Evolutionary conservation across 768 basidiomycete genomes (phyloP), one percentile per base, ranked within the genome.

Genomic region (Tricholoma terreum): DNA sequence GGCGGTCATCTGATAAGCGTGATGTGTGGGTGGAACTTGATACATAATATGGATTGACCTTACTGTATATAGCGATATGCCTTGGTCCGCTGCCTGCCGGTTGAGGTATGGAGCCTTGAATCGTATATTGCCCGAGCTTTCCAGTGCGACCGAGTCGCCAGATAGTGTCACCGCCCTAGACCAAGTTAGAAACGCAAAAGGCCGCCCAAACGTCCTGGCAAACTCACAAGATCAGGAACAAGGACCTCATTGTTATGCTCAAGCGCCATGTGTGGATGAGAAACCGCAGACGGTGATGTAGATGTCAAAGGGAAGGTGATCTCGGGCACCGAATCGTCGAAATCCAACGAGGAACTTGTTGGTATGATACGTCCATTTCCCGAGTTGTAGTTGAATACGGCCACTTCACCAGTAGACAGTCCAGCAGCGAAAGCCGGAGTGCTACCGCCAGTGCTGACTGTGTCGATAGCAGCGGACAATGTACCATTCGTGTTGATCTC

Each of bases 201-300:
- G 12, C 27, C 15, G 11, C 14, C 8, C 22, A 51, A 17, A 34
- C 3, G 11, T 6, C 30, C 34, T 17, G n/a, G 11, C 9, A 17
- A 21, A 64, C 76, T 52, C 54, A 83, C 84, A 57, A 87, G 73
- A 68, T 86, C 86, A 10, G 85, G 78, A 12, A 87, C 74, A 59
- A 88, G 76, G 15, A 87, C 67, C 61, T 87, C 86, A 1, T 61
- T 65, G 7, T 74, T 75, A 58, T 78, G 69, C 64, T 84, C 75
- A 30, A 83, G 68, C 10, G 80, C 75, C 84, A 84, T 84, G 68
- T 87, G 86, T 7, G 86, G 84, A 66, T 85, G 81, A 2, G 84
- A 82, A 21, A 74, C 72, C 10, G 63, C 71, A n/a, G 77, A 70
- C 6, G 43, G 43, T 10, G 43, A 45, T 2, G 69, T 58, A 0